Base-by-base conservation (phyloP, 139 green algal genomes). In the Tetraselmis striata region DNA sequence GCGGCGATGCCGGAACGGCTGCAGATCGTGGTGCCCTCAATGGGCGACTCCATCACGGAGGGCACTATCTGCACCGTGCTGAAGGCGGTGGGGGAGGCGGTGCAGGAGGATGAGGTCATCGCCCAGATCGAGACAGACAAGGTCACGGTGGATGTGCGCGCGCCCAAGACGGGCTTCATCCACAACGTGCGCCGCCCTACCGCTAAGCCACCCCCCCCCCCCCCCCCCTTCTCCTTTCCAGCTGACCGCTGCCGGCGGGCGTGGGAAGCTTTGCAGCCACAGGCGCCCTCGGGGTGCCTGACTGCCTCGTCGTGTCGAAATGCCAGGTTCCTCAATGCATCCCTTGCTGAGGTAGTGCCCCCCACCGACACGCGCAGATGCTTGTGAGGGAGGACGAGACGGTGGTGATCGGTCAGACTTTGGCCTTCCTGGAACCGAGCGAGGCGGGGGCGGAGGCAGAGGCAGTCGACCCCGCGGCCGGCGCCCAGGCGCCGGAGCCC, bases 91-190 rank as follows among this genome's bases (percentile, higher is more conserved):
- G 84, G 82, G 24, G 83, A 93, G 26, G 23, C 31, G 2, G 89
- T 92, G 27, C 80, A 88, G 22, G 80, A 80, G 77, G 90, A 93
- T 81, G 90, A 93, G 79, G 79, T 90, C 58, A 92, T 93, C 32
- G 87, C 86, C 25, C 89, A 92, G 79, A 89, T 93, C 28, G 90
- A 93, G 78, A 93, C 90, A 1, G 90, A 93, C 83, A 93, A 93
- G 85, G 90, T 93, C 29, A 92, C 45, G 11, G 45, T 67, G 45
- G 45, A 67, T 18, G 45, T 67, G 45, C 45, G 45, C 45, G 45
- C 45, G 45, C 45, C 45, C 45, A 67, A 67, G 45, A 67, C 18
- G 45, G 45, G 45, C 18, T 5, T 67, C 45, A 67, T 67, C 45
- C 45, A 67, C 45, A 67, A 67, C 18, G 45, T 67, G 45, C 45